A percentile compares a stretch with the other conserved stretches of the same genome.
phyloP scores from a whole-genome alignment of 257 asterid species.

The Thymus mandschuricus region DNA sequence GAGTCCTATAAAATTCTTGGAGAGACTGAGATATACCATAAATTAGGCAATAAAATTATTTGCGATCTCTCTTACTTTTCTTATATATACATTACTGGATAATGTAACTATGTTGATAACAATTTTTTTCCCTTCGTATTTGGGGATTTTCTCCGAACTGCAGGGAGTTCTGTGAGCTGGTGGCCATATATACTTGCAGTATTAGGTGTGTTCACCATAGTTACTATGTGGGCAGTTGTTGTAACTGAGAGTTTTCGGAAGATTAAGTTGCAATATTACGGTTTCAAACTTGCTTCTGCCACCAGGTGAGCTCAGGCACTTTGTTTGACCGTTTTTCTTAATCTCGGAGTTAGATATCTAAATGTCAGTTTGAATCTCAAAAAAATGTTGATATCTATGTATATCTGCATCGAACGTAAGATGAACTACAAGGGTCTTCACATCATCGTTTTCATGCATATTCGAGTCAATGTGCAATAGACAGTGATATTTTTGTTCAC shows the following conservation, averaged over 20 bases:
- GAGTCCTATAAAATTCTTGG: constrained; percentile 9
- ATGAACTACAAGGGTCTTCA: background rate
- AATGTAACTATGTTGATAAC: constrained; percentile 9
- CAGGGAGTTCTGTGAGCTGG: constrained; percentile 90
- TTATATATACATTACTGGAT: constrained; percentile 6
- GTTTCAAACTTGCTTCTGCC: constrained; percentile 94
- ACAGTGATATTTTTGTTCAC: background rate
- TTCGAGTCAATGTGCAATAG: background rate
- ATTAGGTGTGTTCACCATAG: constrained; percentile 73
- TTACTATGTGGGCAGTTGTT: constrained; percentile 95
- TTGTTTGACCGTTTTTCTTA: background rate
- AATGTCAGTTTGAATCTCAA: constrained; percentile 13
- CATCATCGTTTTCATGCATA: background rate
- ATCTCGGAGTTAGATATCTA: constrained; percentile 8
- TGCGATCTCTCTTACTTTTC: background rate
- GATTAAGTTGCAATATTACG: constrained; percentile 92
- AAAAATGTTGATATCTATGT: constrained; percentile 2
- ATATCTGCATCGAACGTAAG: background rate
- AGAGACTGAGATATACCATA: background rate
- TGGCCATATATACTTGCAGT: constrained; percentile 80
- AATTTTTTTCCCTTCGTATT: background rate
- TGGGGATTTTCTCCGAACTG: constrained; percentile 33
- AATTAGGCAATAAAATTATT: background rate
- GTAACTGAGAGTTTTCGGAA: constrained; percentile 98
- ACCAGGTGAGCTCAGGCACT: constrained; percentile 56